Conservation (phyloP, 2,329 filamentous ascomycete genomes). For the Aspergillus carbonarius region DNA sequence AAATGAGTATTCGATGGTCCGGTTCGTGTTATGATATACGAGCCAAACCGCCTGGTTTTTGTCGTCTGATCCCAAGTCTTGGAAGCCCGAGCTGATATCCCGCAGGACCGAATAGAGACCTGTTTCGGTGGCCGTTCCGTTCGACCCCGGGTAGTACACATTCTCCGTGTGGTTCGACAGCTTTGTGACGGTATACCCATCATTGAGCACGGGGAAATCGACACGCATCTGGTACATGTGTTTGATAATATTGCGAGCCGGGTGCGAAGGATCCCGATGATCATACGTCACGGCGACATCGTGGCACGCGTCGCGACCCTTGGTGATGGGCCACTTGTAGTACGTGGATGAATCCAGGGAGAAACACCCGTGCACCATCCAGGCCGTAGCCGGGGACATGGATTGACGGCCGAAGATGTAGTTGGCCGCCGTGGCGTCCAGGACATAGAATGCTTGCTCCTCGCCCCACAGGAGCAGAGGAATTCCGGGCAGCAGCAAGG, state of each 20-base stretch:
- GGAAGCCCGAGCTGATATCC: conserved; percentile 48
- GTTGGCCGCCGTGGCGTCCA: conserved; percentile 63
- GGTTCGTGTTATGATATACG: conserved; percentile 46
- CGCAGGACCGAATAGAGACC: conserved; percentile 61
- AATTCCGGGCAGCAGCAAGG: conserved; percentile 59
- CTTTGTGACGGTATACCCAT: conserved; percentile 55
- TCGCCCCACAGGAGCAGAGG: conserved; percentile 64
- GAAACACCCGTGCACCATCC: conserved; percentile 65
- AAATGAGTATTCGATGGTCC: conserved; percentile 53
- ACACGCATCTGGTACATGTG: conserved; percentile 59
- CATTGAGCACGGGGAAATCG: conserved; percentile 58
- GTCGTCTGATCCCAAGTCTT: conserved; percentile 47
- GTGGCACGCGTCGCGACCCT: conserved; percentile 53
- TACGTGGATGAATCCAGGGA: conserved; percentile 55
- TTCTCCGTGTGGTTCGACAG: conserved; percentile 56
- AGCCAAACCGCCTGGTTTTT: conserved; percentile 46
- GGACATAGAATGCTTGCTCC: conserved; percentile 62
- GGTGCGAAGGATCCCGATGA: conserved; percentile 61
- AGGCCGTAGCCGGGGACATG: conserved; percentile 60
- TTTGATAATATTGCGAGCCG: conserved; percentile 59
- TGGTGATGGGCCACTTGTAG: conserved; percentile 56
- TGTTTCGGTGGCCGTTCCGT: conserved; percentile 53
- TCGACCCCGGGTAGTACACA: conserved; percentile 52
- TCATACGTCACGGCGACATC: conserved; percentile 58
- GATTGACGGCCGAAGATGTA: conserved; percentile 64